These are phyloP conservation scores for Vigna angularis DNA, from an alignment of 306 rosid species.

Conservation along the genomic window DNA sequence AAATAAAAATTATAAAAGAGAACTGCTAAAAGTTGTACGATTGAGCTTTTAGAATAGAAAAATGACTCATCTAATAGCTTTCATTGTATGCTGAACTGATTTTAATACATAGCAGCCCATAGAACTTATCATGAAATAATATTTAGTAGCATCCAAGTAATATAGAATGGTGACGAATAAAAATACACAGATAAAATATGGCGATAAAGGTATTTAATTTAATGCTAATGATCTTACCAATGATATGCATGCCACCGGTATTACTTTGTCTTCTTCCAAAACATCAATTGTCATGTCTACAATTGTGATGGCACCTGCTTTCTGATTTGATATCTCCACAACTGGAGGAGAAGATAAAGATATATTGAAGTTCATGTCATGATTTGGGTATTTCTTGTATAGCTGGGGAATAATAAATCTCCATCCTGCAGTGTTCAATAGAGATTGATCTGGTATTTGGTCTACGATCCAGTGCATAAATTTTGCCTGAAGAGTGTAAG, in stretches of 20 bases:
- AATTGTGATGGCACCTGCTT: conserved; percentile 52
- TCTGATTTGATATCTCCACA: conserved; percentile 65
- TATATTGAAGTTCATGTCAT: conserved; percentile 79
- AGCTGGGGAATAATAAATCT: conserved; percentile 91
- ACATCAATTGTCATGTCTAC: conserved; percentile 78
- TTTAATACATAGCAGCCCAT: background rate
- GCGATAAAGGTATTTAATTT: conserved; percentile 18
- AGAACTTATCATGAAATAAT: conserved; percentile 12
- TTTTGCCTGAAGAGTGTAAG: conserved; percentile 65
- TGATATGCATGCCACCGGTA: conserved; percentile 90
- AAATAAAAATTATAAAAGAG: background rate
- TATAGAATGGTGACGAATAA: background rate
- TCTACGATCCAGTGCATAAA: conserved; percentile 95
- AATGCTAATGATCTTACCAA: conserved; percentile 61
- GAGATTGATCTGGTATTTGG: conserved; percentile 80
- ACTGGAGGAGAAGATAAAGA: conserved; percentile 79
- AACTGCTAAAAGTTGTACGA: background rate
- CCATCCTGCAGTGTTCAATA: conserved; percentile 92
- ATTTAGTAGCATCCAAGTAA: conserved; percentile 6
- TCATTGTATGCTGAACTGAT: conserved; percentile 9
- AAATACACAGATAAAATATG: conserved; percentile 19
- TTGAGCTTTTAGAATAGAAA: conserved; percentile 15
- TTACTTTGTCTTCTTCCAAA: conserved; percentile 57
- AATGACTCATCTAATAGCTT: conserved; percentile 1
- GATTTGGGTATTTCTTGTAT: conserved; percentile 90